Evolutionary conservation across 2,329 filamentous ascomycete species (phyloP).

Genomic region (Cercospora beticola): DNA sequence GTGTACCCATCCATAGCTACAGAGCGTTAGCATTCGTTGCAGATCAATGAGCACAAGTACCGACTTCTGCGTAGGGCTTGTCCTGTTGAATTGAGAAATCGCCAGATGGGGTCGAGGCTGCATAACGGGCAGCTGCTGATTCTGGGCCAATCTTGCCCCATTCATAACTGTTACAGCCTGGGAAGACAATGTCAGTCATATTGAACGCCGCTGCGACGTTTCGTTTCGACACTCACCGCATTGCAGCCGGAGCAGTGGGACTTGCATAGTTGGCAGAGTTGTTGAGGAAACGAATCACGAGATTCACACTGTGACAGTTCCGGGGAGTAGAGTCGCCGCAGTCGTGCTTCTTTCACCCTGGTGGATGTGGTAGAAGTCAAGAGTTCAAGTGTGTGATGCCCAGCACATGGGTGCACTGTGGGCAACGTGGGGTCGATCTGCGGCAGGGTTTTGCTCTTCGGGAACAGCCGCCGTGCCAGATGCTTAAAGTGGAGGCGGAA

Average conservation of each 20-base stretch:
- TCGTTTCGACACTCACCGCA: conserved; percentile 56
- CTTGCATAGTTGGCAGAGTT: conserved; percentile 57
- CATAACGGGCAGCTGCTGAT: conserved; percentile 86
- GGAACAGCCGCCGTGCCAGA: neutral
- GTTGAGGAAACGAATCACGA: neutral
- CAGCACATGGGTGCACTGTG: neutral
- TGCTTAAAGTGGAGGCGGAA: neutral
- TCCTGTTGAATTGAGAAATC: conserved; percentile 77
- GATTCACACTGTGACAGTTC: neutral
- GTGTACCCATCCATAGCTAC: conserved; percentile 98
- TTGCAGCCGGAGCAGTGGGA: conserved; percentile 80
- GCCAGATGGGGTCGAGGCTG: conserved; percentile 74
- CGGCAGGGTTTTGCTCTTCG: neutral
- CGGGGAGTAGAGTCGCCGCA: neutral
- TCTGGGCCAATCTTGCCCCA: conserved; percentile 92
- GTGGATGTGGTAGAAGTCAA: neutral
- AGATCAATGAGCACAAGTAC: conserved; percentile 24
- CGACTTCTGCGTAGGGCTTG: conserved; percentile 90
- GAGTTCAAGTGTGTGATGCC: neutral
- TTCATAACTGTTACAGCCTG: conserved; percentile 96
- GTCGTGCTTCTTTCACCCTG: neutral
- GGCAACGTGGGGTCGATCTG: neutral
- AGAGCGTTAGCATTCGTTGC: conserved; percentile 26
- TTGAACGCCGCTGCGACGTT: neutral
- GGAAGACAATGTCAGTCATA: neutral